Evolutionary conservation across 163 green algal species (phyloP).

Genomic region (Chlorella variabilis): DNA sequence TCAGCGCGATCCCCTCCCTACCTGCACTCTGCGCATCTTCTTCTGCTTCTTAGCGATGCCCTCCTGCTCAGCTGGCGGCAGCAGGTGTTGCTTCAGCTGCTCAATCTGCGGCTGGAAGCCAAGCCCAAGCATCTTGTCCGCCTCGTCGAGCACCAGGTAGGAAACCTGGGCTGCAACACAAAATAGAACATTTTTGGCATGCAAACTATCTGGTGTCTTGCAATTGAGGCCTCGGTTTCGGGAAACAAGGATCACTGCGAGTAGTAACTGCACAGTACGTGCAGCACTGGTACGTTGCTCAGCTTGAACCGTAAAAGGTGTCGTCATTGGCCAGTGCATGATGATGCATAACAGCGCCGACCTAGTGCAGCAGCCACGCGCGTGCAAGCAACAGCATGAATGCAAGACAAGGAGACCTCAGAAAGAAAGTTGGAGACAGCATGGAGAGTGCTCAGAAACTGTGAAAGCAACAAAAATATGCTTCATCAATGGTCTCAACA

Average conservation of each 20-base stretch:
- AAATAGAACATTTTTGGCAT: background rate
- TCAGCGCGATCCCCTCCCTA: no score
- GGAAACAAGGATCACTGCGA: no score
- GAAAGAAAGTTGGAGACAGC: conserved; percentile 11
- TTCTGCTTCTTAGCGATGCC: background rate
- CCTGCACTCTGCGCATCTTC: conserved; percentile 27
- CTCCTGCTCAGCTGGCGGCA: conserved; percentile 18
- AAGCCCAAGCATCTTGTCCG: conserved; percentile 92
- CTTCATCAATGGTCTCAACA: conserved; percentile 48
- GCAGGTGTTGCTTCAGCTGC: conserved; percentile 61
- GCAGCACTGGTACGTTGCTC: conserved; percentile 36
- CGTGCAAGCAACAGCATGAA: no score
- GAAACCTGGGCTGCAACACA: conserved; percentile 53
- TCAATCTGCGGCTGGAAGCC: conserved; percentile 87
- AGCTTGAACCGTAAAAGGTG: background rate
- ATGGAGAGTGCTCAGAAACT: conserved; percentile 64
- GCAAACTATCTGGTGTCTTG: no score
- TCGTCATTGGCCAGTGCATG: conserved; percentile 23
- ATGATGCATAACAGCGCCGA: no score
- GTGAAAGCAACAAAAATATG: conserved; percentile 63
- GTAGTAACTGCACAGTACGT: no score
- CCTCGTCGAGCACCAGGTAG: conserved; percentile 91
- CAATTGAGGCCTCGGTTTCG: conserved; percentile 46
- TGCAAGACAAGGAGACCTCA: no score
- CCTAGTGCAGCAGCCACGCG: background rate